Percentiles rank a stretch among this genome's conserved stretches.
phyloP scores from a whole-genome alignment of 2,329 filamentous ascomycete genomes.

The Celoporthe dispersa region DNA sequence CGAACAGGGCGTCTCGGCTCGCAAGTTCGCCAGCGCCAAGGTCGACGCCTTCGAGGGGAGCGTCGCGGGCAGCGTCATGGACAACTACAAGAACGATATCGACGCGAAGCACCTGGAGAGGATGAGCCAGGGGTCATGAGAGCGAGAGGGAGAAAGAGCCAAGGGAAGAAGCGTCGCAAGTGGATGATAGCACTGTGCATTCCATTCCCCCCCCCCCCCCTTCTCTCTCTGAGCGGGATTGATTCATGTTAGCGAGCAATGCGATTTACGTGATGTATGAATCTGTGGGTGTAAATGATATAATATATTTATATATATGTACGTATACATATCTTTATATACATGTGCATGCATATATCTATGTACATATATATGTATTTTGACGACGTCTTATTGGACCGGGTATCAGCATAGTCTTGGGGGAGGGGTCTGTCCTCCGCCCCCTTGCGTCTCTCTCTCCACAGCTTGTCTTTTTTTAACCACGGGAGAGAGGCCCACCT shows the following conservation, averaged over 20 bases:
- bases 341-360: not conserved
- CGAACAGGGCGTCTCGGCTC: conserved; percentile 70
- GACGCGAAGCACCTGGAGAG: conserved; percentile 38
- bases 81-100: conserved; percentile 51
- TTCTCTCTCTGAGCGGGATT: not conserved
- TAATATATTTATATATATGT: not conserved
- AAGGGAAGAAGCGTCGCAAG: not conserved
- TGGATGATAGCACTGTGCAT: not conserved
- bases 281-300: not conserved
- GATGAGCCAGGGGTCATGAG: conserved; percentile 23
- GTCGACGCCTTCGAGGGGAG: conserved; percentile 61
- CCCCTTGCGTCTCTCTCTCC: not conserved
- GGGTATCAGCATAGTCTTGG: not conserved
- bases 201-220: not conserved
- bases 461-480: not conserved
- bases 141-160: too few species aligned
- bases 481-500: not conserved
- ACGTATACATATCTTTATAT: not conserved
- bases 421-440: not conserved
- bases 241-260: not conserved
- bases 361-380: not conserved
- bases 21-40: conserved; percentile 69
- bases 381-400: not conserved
- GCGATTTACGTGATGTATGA: not conserved
- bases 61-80: conserved; percentile 53